A percentile compares a stretch with the other conserved stretches of the same genome.
Evolutionary conservation across 2,329 filamentous ascomycete species (phyloP).

Genomic region (Fusarium poae): DNA sequence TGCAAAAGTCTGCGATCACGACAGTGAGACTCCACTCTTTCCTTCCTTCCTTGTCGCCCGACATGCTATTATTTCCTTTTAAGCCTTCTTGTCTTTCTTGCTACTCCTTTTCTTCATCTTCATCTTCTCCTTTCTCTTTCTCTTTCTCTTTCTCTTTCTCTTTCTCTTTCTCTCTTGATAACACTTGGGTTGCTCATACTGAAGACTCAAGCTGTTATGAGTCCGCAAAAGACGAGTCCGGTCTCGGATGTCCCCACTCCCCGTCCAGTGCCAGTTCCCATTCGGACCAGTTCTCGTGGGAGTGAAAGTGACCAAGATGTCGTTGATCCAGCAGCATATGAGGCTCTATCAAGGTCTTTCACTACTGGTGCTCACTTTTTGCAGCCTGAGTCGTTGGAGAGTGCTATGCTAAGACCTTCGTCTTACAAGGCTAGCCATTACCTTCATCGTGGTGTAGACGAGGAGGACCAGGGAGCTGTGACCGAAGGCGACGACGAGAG

Average conservation of each 20-base stretch:
- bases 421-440: conserved; percentile 39
- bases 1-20: conserved; percentile 46
- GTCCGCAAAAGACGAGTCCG: conserved; percentile 14
- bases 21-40: conserved; percentile 42
- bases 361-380: conserved; percentile 56
- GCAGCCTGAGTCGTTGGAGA: conserved; percentile 58
- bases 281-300: conserved; percentile 31
- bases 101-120: neutral
- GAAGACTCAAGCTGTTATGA: conserved; percentile 17
- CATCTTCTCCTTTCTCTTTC: neutral
- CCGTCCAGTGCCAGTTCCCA: conserved; percentile 42
- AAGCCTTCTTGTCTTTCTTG: conserved; percentile 2
- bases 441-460: conserved; percentile 18
- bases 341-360: conserved; percentile 56
- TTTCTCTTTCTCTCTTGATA: neutral
- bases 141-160: neutral
- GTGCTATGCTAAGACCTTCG: conserved; percentile 55
- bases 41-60: conserved; percentile 7
- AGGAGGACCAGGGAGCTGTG: conserved; percentile 20
- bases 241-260: conserved; percentile 18
- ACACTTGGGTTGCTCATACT: neutral
- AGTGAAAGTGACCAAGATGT: conserved; percentile 31
- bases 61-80: conserved; percentile 29
- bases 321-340: conserved; percentile 43
- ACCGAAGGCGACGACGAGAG: conserved; percentile 28